A percentile compares a stretch with the other conserved stretches of the same genome.
phyloP scores from a whole-genome alignment of 1,284 basidiomycete genomes.

The Puccinia polysora region DNA sequence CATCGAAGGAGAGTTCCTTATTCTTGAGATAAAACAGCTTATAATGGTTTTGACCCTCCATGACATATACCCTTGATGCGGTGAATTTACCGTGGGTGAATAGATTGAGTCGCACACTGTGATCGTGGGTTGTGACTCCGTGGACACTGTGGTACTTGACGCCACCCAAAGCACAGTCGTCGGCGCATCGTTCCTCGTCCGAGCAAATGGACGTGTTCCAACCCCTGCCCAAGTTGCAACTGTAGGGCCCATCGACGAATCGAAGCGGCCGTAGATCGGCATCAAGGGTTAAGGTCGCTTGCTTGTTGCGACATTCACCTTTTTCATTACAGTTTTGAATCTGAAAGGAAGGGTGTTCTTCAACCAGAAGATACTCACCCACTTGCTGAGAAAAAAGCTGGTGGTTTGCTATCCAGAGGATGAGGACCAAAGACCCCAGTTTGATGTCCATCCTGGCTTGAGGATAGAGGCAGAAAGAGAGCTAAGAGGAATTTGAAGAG shows the following conservation, averaged over 20 bases:
- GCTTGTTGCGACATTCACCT: neutral
- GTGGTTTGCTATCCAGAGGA: too few relatives aligned
- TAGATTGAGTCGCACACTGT: constrained; percentile 1
- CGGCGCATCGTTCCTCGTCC: neutral
- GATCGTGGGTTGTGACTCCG: constrained; percentile 7
- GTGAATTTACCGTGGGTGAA: constrained; percentile 16
- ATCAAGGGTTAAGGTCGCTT: constrained; percentile 4
- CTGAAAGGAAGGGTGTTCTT: neutral
- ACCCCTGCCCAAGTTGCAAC: neutral
- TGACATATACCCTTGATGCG: constrained; percentile 8
- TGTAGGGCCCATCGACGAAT: constrained; percentile 2
- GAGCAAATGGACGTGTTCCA: constrained; percentile 3
- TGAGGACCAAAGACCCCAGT: too few relatives aligned
- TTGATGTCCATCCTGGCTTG: too few relatives aligned
- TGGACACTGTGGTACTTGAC: constrained; percentile 7
- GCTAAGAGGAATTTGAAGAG: too few relatives aligned
- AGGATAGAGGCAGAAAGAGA: neutral
- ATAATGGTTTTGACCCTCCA: constrained; percentile 8
- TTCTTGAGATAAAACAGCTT: constrained; percentile 29
- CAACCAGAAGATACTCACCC: constrained; percentile 4
- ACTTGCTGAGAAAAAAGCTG: neutral
- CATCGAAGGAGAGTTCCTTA: constrained; percentile 29
- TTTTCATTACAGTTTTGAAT: constrained; percentile 1
- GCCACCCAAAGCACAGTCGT: constrained; percentile 4
- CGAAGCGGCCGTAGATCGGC: constrained; percentile 5